These are phyloP conservation scores for Biancaea sappan DNA, from an alignment of 306 rosid species.

Conservation along the genomic window DNA sequence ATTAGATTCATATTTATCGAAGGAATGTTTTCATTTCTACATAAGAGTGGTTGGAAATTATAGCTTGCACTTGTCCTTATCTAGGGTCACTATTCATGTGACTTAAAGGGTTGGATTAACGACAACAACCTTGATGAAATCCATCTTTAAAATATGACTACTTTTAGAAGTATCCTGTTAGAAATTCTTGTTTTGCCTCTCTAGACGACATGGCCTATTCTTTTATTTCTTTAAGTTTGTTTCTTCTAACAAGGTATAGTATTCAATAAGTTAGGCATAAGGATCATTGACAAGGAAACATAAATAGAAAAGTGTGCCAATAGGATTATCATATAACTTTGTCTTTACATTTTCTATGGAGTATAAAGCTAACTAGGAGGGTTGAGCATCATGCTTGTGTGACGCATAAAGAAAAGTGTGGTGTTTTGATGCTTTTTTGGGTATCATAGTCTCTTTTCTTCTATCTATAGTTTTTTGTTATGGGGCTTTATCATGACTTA, in stretches of 20 bases:
- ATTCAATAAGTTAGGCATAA: conserved; percentile 84
- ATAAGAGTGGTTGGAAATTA: conserved; percentile 47
- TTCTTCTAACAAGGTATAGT: conserved; percentile 88
- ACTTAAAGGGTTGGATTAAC: conserved; percentile 51
- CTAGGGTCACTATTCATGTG: conserved; percentile 55
- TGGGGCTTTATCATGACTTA: conserved; percentile 17
- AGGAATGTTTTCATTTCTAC: conserved; percentile 44
- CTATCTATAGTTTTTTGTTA: conserved; percentile 8
- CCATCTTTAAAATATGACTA: conserved; percentile 44
- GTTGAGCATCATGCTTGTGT: conserved; percentile 40
- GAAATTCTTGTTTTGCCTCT: conserved; percentile 49
- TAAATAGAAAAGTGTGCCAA: conserved; percentile 46
- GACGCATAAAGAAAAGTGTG: conserved; percentile 47
- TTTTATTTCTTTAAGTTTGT: conserved; percentile 67
- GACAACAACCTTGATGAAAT: conserved; percentile 41
- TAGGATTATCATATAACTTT: conserved; percentile 62
- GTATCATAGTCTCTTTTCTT: neutral
- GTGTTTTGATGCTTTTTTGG: conserved; percentile 28
- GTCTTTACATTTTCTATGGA: conserved; percentile 66
- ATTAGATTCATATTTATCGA: conserved; percentile 34
- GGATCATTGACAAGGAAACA: conserved; percentile 55
- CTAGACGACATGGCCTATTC: conserved; percentile 74
- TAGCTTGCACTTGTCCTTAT: conserved; percentile 48
- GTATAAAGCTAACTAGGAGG: conserved; percentile 46
- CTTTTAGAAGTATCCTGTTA: conserved; percentile 53